Evolutionary conservation across 495 filamentous ascomycete species (phyloP).

Genomic region (Xylaria nigripes): DNA sequence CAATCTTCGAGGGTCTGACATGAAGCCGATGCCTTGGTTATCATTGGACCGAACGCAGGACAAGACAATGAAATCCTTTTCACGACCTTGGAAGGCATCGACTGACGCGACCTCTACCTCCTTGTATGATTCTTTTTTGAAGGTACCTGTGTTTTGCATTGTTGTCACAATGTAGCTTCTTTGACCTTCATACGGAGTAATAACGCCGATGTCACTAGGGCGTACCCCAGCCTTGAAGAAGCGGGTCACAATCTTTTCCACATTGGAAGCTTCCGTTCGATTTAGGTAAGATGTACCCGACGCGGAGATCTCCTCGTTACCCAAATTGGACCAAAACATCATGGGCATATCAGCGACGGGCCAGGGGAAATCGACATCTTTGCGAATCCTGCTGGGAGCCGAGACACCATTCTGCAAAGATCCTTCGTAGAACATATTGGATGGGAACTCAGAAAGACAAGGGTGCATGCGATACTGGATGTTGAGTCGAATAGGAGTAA

Average conservation of each 20-base stretch:
- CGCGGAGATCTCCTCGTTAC: slow-evolving; percentile 95
- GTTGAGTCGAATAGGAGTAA: slow-evolving; percentile 86
- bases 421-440: slow-evolving; percentile 99
- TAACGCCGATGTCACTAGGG: slow-evolving; percentile 88
- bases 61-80: slow-evolving; percentile 98
- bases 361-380: slow-evolving; percentile 98
- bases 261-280: slow-evolving; percentile 91
- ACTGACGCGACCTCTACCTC: slow-evolving; percentile 98
- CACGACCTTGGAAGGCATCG: slow-evolving; percentile 96
- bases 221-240: slow-evolving; percentile 99
- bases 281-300: slow-evolving; percentile 98
- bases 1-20: slow-evolving; percentile 95
- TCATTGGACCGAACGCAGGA: slow-evolving; percentile 99
- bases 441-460: slow-evolving; percentile 94
- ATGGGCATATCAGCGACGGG: slow-evolving; percentile 89
- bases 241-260: slow-evolving; percentile 94
- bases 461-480: slow-evolving; percentile 99
- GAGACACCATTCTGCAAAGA: slow-evolving; percentile 96
- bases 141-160: slow-evolving; percentile 94
- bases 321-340: slow-evolving; percentile 99
- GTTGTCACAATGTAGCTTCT: slow-evolving; percentile 97
- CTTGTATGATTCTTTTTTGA: slow-evolving; percentile 98
- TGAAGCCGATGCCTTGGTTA: slow-evolving; percentile 97
- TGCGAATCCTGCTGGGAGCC: slow-evolving; percentile 74
- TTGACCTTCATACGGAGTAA: slow-evolving; percentile 98